phyloP scores from a whole-genome alignment of 768 basidiomycete species.

The Rhodosporidiobolus sp. region DNA sequence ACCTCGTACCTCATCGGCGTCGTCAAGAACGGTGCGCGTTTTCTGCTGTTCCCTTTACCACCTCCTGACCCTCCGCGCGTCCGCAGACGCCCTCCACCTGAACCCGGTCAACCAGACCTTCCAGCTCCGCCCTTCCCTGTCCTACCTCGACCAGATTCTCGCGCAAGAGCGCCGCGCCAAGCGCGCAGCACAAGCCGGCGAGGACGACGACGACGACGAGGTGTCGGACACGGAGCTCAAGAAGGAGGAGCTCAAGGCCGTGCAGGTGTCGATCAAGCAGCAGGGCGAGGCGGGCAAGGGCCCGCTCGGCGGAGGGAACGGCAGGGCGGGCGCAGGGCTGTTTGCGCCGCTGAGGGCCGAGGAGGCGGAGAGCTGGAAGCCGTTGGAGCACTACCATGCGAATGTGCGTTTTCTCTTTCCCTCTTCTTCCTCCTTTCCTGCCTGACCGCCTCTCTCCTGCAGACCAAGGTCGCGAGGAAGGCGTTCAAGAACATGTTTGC shows the following conservation, averaged over 20 bases:
- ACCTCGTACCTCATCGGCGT: constrained; percentile 46
- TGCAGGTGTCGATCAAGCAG: constrained; percentile 39
- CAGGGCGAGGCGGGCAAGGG: constrained; percentile 6
- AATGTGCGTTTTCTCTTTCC: constrained; percentile 20
- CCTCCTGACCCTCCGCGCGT: neutral
- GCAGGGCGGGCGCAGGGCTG: constrained; percentile 25
- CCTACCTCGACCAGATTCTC: constrained; percentile 46
- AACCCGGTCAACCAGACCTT: constrained; percentile 45
- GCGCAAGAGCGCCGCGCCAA: constrained; percentile 35
- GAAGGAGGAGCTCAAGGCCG: constrained; percentile 37
- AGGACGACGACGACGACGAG: constrained; percentile 40
- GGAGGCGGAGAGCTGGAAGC: constrained; percentile 37
- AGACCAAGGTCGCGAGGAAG: constrained; percentile 24
- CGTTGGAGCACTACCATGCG: constrained; percentile 36
- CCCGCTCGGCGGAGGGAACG: constrained; percentile 20
- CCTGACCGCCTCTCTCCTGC: neutral
- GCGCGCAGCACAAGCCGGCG: constrained; percentile 29
- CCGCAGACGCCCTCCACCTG: constrained; percentile 45
- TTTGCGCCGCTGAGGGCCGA: constrained; percentile 34
- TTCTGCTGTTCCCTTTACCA: neutral
- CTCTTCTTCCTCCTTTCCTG: neutral
- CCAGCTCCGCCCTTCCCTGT: constrained; percentile 46
- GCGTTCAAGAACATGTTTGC: constrained; percentile 25
- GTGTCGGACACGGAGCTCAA: constrained; percentile 39
- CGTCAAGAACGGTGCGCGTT: constrained; percentile 44